Evolutionary conservation across 805 yeast species (phyloP), one percentile per base, ranked within the genome.

Genomic region (Candida khao-thaluensis): DNA sequence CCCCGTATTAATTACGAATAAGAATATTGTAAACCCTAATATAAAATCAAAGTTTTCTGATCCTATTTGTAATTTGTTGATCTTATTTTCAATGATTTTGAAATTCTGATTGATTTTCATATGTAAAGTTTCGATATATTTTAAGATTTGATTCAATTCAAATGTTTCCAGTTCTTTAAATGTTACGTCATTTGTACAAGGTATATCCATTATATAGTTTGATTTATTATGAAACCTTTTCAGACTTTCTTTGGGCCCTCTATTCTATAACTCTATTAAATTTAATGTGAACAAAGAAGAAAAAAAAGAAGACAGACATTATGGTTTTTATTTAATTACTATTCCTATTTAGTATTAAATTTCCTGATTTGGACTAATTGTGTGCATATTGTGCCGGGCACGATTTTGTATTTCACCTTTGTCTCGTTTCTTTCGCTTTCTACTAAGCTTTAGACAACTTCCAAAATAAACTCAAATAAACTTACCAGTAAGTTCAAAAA

Each of bases 401-500:
- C 30, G 30, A 34, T 11, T 15, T 20, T 11, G 17, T 8, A 7
- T 8, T 24, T 9, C 23, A n/a, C n/a, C n/a, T n/a, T n/a, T n/a
- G n/a, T n/a, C n/a, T n/a, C n/a, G n/a, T n/a, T n/a, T n/a, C n/a
- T n/a, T n/a, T n/a, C n/a, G n/a, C n/a, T n/a, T n/a, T n/a, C n/a
- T n/a, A n/a, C n/a, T 22, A 22, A 22, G 10, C 10, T 22, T 22
- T 12, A 20, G 7, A 31, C 14, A 12, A 31, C 18, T 25, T 31
- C 95, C 54, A 49, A 79, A 66, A 45, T 74, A 61, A 54, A 86
- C 60, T 87, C 95, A 40, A 82, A 66, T 32, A 81, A 60, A 16
- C 95, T 84, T 24, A 93, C 95, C 16, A 79, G 57, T 31, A 91
- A 77, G 44, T 91, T 85, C 29, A 90, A 60, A 25, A 83, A 79